Evolutionary conservation across 495 filamentous ascomycete species (phyloP).

Genomic region (Penicillium pulvis): DNA sequence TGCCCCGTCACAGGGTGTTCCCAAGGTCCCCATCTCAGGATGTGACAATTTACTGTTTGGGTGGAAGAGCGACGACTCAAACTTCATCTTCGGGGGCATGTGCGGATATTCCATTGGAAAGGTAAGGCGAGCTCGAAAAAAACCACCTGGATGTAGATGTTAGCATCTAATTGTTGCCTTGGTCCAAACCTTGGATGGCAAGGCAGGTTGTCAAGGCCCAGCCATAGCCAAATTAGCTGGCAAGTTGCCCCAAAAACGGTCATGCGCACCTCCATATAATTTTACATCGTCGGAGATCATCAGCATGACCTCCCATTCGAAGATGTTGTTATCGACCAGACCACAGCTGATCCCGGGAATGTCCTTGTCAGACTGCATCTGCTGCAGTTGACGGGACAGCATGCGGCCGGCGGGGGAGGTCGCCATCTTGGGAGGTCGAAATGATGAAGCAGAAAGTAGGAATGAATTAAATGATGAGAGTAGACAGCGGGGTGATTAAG

Average conservation of each 20-base stretch:
- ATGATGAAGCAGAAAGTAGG: constrained; percentile 3
- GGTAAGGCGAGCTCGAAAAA: constrained; percentile 78
- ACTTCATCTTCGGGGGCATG: constrained; percentile 88
- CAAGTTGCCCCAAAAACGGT: constrained; percentile 4
- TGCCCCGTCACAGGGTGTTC: not conserved
- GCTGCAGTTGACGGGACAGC: constrained; percentile 81
- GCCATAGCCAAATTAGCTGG: not conserved
- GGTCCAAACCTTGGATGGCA: not conserved
- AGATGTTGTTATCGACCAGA: constrained; percentile 85
- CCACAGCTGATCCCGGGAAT: constrained; percentile 94
- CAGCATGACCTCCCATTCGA: constrained; percentile 98
- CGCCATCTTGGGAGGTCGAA: constrained; percentile 39
- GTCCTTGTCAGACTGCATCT: constrained; percentile 90
- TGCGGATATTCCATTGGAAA: constrained; percentile 87
- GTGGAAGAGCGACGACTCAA: constrained; percentile 88
- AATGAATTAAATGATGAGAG: not conserved
- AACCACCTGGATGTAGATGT: constrained; percentile 61
- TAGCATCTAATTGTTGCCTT: not conserved
- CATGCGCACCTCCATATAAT: constrained; percentile 78
- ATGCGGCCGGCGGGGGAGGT: constrained; percentile 68
- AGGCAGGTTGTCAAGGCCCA: not conserved
- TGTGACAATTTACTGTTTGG: constrained; percentile 68
- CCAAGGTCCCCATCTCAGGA: not conserved
- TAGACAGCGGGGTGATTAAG: not conserved
- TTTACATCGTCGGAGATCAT: constrained; percentile 98